A percentile compares a stretch with the other conserved stretches of the same genome.
phyloP scores from a whole-genome alignment of 1,284 basidiomycete species.

The Ceratobasidium sp. region DNA sequence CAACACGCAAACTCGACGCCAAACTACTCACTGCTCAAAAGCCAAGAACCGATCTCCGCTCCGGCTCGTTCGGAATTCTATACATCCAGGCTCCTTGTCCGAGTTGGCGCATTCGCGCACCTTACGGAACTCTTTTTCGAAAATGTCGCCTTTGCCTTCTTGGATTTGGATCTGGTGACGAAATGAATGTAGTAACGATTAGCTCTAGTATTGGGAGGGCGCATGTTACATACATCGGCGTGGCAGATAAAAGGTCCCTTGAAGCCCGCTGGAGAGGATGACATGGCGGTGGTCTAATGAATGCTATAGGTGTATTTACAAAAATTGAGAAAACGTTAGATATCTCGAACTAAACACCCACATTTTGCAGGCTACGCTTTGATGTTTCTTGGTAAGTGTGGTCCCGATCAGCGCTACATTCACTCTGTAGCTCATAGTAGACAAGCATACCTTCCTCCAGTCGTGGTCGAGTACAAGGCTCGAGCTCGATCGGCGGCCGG shows the following conservation, averaged over 20 bases:
- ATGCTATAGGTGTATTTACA: not conserved
- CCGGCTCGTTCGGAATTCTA: slow-evolving; percentile 43
- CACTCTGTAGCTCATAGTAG: too few relatives aligned
- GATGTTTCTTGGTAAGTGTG: too few relatives aligned
- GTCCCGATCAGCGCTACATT: too few relatives aligned
- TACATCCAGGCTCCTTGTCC: slow-evolving; percentile 43
- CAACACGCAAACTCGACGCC: not conserved
- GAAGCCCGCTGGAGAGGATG: slow-evolving; percentile 35
- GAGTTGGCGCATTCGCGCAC: slow-evolving; percentile 44
- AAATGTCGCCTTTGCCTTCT: slow-evolving; percentile 38
- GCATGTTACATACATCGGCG: slow-evolving; percentile 27
- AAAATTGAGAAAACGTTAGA: too few relatives aligned
- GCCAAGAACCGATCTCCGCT: slow-evolving; percentile 40
- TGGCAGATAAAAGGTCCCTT: slow-evolving; percentile 37
- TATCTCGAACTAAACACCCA: too few relatives aligned
- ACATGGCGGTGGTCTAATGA: slow-evolving; percentile 19
- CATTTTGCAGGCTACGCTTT: too few relatives aligned
- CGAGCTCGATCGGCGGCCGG: too few relatives aligned
- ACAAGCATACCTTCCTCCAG: too few relatives aligned
- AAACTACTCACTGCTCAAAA: slow-evolving; percentile 39
- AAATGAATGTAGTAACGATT: not conserved
- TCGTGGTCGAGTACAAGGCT: too few relatives aligned
- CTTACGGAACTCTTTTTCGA: slow-evolving; percentile 40
- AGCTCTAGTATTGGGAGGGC: not conserved
- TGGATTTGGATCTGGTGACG: slow-evolving; percentile 39